Percentiles rank a stretch among this genome's conserved stretches.
These are phyloP conservation scores for Kandelia obovata DNA, from an alignment of 345 rosid species.

Conservation along the genomic window DNA sequence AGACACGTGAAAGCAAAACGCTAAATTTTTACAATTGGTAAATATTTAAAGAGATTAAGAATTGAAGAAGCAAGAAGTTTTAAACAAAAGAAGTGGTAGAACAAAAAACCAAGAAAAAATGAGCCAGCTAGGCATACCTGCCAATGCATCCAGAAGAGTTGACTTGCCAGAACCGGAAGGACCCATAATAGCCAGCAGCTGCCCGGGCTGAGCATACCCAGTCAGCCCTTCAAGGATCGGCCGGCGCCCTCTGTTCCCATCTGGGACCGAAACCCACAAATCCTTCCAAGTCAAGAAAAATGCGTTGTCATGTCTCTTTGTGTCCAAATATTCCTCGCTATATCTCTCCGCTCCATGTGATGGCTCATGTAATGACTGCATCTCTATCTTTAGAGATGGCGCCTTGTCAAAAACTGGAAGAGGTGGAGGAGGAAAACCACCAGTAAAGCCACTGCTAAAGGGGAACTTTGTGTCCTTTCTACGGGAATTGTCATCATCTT, in stretches of 20 bases:
- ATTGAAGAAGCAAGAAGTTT: too few relatives aligned
- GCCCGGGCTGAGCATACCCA: constrained; percentile 42
- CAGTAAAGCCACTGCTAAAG: constrained; percentile 6
- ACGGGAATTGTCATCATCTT: not conserved
- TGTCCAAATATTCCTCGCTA: not conserved
- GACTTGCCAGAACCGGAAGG: constrained; percentile 58
- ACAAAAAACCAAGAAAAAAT: too few relatives aligned
- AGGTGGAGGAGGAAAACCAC: not conserved
- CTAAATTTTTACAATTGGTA: too few relatives aligned
- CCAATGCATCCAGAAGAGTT: constrained; percentile 47
- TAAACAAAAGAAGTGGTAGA: too few relatives aligned
- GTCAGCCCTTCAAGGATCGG: constrained; percentile 32
- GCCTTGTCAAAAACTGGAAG: not conserved
- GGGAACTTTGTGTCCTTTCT: not conserved
- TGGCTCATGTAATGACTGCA: not conserved
- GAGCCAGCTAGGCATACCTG: constrained; percentile 22
- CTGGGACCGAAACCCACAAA: constrained; percentile 33
- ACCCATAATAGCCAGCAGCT: constrained; percentile 48
- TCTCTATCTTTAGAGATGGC: not conserved
- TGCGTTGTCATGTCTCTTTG: constrained; percentile 2
- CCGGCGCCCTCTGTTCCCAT: constrained; percentile 18
- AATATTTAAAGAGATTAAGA: too few relatives aligned
- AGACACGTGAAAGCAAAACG: too few relatives aligned
- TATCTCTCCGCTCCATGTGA: not conserved
- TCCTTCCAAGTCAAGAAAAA: constrained; percentile 47